These are phyloP conservation scores for Aspergillus mulundensis DNA, from an alignment of 495 filamentous ascomycete species.

Conservation along the genomic window DNA sequence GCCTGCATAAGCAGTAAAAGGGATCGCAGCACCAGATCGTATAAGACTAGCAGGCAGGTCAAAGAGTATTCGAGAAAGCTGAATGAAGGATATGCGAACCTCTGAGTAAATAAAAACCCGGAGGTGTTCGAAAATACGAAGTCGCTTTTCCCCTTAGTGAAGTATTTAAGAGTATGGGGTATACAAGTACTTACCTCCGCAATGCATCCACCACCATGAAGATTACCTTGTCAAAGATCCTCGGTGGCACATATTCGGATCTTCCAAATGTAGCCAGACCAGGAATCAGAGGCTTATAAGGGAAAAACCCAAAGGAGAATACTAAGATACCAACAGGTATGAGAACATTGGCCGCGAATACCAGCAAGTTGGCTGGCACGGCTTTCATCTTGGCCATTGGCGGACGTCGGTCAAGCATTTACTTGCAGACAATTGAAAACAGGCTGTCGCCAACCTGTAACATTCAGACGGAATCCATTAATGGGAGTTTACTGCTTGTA, in stretches of 20 bases:
- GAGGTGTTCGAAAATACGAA: slow-evolving; percentile 84
- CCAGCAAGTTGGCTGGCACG: slow-evolving; percentile 22
- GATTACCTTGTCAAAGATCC: slow-evolving; percentile 81
- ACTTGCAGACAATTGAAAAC: neutral
- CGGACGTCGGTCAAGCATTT: neutral
- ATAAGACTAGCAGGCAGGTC: slow-evolving; percentile 64
- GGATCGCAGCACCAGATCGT: slow-evolving; percentile 71
- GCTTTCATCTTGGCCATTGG: slow-evolving; percentile 21
- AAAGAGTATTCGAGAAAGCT: neutral
- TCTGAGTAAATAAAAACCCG: slow-evolving; percentile 86
- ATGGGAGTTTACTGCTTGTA: neutral
- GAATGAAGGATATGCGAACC: slow-evolving; percentile 46
- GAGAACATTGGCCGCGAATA: slow-evolving; percentile 61
- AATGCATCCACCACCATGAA: slow-evolving; percentile 99
- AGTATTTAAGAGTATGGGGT: neutral
- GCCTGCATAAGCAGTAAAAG: slow-evolving; percentile 93
- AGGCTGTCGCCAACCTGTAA: neutral
- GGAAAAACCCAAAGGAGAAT: slow-evolving; percentile 94
- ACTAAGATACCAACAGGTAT: slow-evolving; percentile 71
- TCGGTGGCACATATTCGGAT: slow-evolving; percentile 39
- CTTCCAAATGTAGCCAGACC: slow-evolving; percentile 67
- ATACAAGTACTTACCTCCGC: slow-evolving; percentile 58
- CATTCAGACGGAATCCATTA: neutral
- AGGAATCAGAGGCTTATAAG: slow-evolving; percentile 88
- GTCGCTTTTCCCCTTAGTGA: slow-evolving; percentile 56